Base-by-base conservation (phyloP, 306 rosid genomes). In the Prunus mira region DNA sequence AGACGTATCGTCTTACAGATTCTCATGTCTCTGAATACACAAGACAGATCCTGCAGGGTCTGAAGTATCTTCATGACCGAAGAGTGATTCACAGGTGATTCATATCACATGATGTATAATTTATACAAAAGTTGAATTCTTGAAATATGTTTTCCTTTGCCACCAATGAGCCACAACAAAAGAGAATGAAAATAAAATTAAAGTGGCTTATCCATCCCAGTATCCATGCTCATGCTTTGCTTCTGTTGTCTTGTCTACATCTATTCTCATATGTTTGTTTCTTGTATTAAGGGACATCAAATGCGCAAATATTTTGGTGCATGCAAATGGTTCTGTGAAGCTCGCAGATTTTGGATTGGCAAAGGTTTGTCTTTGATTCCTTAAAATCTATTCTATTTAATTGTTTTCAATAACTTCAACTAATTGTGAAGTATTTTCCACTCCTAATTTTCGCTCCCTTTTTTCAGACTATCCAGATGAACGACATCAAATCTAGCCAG, bases 281-380 rank as follows among this genome's bases (percentile, higher is more conserved):
- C 58, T 52, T 71, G 60, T 72, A 80, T 75, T 80, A 79, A 95
- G 99, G 99, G 97, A 95, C 83, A 84, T 95, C 51, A 95, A 95
- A 86, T 92, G 99, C 83, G 97, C 97, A 71, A 95, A 95, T 82
- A 86, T 95, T 81, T 78, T 95, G 93, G 99, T 95, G 83, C 86
- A 88, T 86, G 95, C 88, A 71, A 90, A 58, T 84, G 99, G 99
- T 79, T 92, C 91, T 55, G 99, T 95, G 79, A 95, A 92, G 91
- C 97, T 95, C 76, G 91, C 97, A 63, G 99, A 95, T 87, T 95
- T 95, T 87, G 99, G 99, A 65, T 82, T 95, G 93, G 99, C 97
- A 17, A 95, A 95, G 97, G 97, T 95, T 80, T 86, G 45, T 69
- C 45, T 78, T 50, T 72, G 34, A 55, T 61, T 67, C 75, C 76